Evolutionary conservation across 352 stramenopile genomes (phyloP).

Genomic region (Thalassiosira sp.): DNA sequence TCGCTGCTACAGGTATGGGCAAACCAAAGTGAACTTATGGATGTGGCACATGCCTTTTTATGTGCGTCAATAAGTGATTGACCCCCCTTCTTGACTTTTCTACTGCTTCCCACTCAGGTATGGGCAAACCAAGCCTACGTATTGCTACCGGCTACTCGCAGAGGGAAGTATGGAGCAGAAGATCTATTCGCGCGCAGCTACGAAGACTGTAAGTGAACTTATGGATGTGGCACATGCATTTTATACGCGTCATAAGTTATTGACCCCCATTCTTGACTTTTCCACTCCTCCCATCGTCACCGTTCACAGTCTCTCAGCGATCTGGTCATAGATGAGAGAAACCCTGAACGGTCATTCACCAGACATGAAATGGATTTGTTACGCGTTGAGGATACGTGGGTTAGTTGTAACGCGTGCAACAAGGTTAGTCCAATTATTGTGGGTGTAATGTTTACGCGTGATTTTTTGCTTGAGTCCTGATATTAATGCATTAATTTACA

Average conservation of each 20-base stretch:
- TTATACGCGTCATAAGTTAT: too few species aligned
- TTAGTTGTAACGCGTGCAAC: slow-evolving; percentile 85
- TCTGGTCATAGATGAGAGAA: slow-evolving; percentile 73
- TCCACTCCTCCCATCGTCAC: too few species aligned
- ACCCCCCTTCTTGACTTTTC: too few species aligned
- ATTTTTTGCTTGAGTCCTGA: too few species aligned
- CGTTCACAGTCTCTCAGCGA: slow-evolving; percentile 59
- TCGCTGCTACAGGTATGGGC: slow-evolving; percentile 58
- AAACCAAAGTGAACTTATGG: too few species aligned
- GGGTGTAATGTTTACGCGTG: background rate
- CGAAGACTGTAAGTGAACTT: too few species aligned
- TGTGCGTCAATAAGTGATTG: too few species aligned
- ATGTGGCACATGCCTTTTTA: too few species aligned
- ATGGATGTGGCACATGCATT: too few species aligned
- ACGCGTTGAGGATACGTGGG: slow-evolving; percentile 60
- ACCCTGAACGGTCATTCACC: slow-evolving; percentile 63
- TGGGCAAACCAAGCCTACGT: slow-evolving; percentile 77
- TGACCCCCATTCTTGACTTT: too few species aligned
- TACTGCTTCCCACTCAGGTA: too few species aligned
- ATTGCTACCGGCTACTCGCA: slow-evolving; percentile 78
- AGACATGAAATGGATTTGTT: slow-evolving; percentile 65
- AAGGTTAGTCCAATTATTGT: too few species aligned
- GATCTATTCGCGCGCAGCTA: slow-evolving; percentile 71
- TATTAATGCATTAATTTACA: background rate
- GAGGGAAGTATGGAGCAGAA: slow-evolving; percentile 82